phyloP scores from a whole-genome alignment of 78 protist species.

The Cyanophora paradoxa region DNA sequence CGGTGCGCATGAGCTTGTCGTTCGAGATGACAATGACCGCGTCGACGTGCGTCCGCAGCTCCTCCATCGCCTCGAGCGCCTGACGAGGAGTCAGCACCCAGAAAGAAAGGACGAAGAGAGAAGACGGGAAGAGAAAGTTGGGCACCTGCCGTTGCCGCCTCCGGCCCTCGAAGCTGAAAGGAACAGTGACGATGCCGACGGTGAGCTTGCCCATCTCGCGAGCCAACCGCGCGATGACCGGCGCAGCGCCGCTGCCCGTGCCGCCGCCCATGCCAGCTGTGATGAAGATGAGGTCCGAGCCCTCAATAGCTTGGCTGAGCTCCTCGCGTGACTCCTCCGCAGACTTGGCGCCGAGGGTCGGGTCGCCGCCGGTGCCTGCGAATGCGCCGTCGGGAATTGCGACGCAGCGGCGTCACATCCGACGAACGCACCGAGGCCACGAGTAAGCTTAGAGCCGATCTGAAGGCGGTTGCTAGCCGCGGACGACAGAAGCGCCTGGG shows the following conservation, averaged over 20 bases:
- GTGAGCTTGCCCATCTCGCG: slow-evolving; percentile 6
- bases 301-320: slow-evolving; percentile 35
- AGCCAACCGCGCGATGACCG: slow-evolving; percentile 52
- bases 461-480: slow-evolving; percentile 43
- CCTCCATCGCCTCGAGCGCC: slow-evolving; percentile 54
- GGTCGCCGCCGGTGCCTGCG: slow-evolving; percentile 63
- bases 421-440: slow-evolving; percentile 25
- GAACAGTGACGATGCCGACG: slow-evolving; percentile 21
- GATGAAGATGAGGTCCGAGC: slow-evolving; percentile 67
- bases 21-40: slow-evolving; percentile 64
- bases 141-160: too few species aligned
- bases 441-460: slow-evolving; percentile 42
- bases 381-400: not conserved
- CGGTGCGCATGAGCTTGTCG: slow-evolving; percentile 57
- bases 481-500: slow-evolving; percentile 60
- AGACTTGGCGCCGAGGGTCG: slow-evolving; percentile 52
- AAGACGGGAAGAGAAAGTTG: too few species aligned
- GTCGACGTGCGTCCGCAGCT: too few species aligned
- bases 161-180: slow-evolving; percentile 25
- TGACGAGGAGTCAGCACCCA: too few species aligned
- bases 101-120: too few species aligned
- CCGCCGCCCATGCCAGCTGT: slow-evolving; percentile 88
- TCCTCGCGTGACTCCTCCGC: slow-evolving; percentile 56
- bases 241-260: slow-evolving; percentile 82
- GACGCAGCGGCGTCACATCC: not conserved